phyloP scores from a whole-genome alignment of 371 early-diverging fungal genomes.

The Mucor saturninus region DNA sequence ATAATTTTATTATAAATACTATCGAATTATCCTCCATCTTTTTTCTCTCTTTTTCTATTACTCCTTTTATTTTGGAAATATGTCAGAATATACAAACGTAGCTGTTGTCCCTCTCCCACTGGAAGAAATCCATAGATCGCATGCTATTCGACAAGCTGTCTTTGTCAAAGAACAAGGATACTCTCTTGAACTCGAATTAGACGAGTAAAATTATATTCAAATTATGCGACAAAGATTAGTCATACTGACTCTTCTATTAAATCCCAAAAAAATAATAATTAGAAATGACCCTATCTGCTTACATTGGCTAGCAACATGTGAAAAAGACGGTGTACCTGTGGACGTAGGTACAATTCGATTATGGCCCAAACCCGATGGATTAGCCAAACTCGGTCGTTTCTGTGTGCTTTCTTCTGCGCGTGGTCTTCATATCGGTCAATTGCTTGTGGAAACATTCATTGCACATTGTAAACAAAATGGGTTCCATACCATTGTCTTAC shows the following conservation, averaged over 20 bases:
- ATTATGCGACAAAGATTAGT: background rate
- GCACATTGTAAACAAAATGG: constrained; percentile 26
- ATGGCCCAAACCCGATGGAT: constrained; percentile 23
- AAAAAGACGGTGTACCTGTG: constrained; percentile 6
- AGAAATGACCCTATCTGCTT: constrained; percentile 30
- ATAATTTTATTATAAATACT: no score
- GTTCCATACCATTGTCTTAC: constrained; percentile 32
- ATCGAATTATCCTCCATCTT: no score
- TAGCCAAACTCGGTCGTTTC: constrained; percentile 51
- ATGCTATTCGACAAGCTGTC: constrained; percentile 38
- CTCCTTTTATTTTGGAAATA: background rate
- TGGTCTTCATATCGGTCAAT: constrained; percentile 38
- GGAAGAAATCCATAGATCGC: constrained; percentile 27
- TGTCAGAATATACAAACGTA: background rate
- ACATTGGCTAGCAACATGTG: constrained; percentile 44
- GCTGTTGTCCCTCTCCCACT: background rate
- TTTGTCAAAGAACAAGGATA: constrained; percentile 52
- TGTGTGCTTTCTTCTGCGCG: constrained; percentile 43
- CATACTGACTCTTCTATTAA: background rate
- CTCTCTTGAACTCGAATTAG: constrained; percentile 33
- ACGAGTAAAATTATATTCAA: constrained; percentile 33
- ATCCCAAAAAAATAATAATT: no score
- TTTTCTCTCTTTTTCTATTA: no score
- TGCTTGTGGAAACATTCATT: constrained; percentile 31
- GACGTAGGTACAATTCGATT: constrained; percentile 44